A percentile compares a stretch with the other conserved stretches of the same genome.
phyloP scores from a whole-genome alignment of 192 early-diverging fungal genomes.

The Coemansia sp. region DNA sequence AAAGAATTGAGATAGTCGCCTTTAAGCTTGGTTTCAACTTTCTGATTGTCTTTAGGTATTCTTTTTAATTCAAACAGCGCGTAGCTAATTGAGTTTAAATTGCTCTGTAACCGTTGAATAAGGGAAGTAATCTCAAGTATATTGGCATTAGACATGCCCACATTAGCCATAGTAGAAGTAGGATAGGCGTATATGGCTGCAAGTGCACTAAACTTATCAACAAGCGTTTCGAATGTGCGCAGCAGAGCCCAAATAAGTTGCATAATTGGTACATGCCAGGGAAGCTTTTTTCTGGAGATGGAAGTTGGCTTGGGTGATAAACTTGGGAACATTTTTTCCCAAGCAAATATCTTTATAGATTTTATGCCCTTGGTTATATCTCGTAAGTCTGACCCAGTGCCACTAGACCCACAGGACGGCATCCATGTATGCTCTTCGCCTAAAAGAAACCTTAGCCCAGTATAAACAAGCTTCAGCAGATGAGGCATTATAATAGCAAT shows the following conservation, averaged over 20 bases:
- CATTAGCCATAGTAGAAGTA: neutral
- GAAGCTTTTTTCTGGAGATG: neutral
- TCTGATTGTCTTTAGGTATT: neutral
- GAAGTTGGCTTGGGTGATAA: neutral
- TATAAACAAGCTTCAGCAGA: slow-evolving; percentile 4
- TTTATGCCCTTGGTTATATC: slow-evolving; percentile 25
- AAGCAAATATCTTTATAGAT: slow-evolving; percentile 42
- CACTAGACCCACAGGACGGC: neutral
- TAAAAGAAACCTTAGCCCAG: neutral
- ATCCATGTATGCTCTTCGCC: slow-evolving; percentile 3
- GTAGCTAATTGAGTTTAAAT: neutral
- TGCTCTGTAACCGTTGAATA: neutral
- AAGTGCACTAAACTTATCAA: neutral
- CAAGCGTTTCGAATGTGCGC: neutral
- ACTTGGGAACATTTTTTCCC: slow-evolving; percentile 31
- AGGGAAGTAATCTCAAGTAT: neutral
- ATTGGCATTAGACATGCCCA: neutral
- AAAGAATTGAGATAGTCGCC: slow-evolving; percentile 29
- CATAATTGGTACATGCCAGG: slow-evolving; percentile 30
- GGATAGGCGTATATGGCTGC: neutral
- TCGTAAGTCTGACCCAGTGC: neutral
- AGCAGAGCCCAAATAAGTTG: neutral
- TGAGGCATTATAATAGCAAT: slow-evolving; percentile 4
- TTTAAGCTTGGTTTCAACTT: slow-evolving; percentile 15
- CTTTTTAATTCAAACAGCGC: neutral